Percentiles rank a stretch among this genome's conserved stretches.
These are phyloP conservation scores for Mariannaea elegans DNA, from an alignment of 2,329 filamentous ascomycete genomes.

Conservation along the genomic window DNA sequence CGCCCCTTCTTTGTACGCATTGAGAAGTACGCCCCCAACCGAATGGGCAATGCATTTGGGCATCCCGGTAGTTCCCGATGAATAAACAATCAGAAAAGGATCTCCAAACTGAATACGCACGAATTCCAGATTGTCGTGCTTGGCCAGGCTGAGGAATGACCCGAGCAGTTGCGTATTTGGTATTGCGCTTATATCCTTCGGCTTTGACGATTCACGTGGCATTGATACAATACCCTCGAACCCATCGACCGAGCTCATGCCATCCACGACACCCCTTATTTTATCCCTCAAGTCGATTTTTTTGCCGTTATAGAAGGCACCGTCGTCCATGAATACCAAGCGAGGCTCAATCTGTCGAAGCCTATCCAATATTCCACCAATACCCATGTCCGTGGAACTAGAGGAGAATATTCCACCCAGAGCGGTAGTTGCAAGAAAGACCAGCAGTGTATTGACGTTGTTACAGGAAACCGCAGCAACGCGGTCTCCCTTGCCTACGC, in stretches of 20 bases:
- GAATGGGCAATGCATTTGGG: conserved; percentile 6
- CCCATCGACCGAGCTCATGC: neutral
- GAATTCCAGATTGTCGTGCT: neutral
- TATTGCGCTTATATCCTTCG: neutral
- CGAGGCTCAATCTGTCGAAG: neutral
- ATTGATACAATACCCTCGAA: neutral
- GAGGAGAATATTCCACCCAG: neutral
- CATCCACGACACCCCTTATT: neutral
- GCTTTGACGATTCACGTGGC: no score
- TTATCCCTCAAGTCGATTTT: neutral
- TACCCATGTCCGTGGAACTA: conserved; percentile 6
- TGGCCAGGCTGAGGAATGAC: neutral
- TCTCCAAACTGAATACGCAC: neutral
- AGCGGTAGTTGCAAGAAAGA: neutral
- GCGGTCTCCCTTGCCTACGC: neutral
- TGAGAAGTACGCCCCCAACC: neutral
- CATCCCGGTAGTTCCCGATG: neutral
- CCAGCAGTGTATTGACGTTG: neutral
- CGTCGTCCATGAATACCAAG: conserved; percentile 1
- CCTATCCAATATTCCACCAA: neutral
- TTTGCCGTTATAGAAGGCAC: neutral
- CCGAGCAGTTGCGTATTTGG: neutral
- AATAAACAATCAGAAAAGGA: conserved; percentile 1
- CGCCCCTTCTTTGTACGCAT: neutral
- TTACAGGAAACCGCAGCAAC: neutral